Percentiles rank a stretch among this genome's conserved stretches.
Conservation (phyloP, 768 basidiomycete species). For the Galerina sulciceps region DNA sequence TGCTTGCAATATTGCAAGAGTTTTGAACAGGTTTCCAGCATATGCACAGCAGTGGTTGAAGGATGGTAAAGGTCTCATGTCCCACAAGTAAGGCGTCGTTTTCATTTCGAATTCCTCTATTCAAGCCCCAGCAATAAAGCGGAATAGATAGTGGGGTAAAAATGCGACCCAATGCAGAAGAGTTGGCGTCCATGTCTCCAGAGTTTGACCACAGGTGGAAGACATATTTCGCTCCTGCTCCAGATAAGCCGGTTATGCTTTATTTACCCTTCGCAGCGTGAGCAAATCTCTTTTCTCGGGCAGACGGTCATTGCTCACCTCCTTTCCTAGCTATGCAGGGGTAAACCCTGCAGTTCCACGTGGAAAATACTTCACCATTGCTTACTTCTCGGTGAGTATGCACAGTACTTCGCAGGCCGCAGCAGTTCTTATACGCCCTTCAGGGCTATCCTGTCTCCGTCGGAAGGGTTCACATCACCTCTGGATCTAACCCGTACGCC, state of each 20-base stretch:
- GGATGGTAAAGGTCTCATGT: slow-evolving; percentile 51
- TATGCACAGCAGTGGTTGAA: slow-evolving; percentile 34
- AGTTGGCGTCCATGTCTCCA: slow-evolving; percentile 53
- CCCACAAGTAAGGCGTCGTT: slow-evolving; percentile 50
- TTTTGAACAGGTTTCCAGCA: slow-evolving; percentile 7
- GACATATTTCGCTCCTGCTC: slow-evolving; percentile 49
- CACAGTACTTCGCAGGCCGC: neutral
- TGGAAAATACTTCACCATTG: slow-evolving; percentile 25
- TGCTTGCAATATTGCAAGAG: neutral
- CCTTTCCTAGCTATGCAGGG: slow-evolving; percentile 21
- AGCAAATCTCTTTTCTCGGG: slow-evolving; percentile 10
- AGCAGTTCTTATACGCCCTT: neutral
- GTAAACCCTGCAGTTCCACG: slow-evolving; percentile 16
- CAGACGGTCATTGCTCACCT: neutral
- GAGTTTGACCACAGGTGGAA: slow-evolving; percentile 56
- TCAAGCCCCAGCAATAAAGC: slow-evolving; percentile 29
- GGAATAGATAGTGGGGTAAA: slow-evolving; percentile 60
- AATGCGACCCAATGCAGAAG: slow-evolving; percentile 52
- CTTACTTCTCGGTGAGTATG: slow-evolving; percentile 19
- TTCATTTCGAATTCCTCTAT: neutral
- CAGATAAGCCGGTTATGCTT: slow-evolving; percentile 61
- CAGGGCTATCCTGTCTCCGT: slow-evolving; percentile 50
- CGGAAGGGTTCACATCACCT: slow-evolving; percentile 53
- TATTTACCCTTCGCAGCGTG: slow-evolving; percentile 46
- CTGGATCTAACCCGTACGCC: slow-evolving; percentile 42